Evolutionary conservation across 768 basidiomycete genomes (phyloP), one percentile per base, ranked within the genome.

Genomic region (Saitozyma sp.): DNA sequence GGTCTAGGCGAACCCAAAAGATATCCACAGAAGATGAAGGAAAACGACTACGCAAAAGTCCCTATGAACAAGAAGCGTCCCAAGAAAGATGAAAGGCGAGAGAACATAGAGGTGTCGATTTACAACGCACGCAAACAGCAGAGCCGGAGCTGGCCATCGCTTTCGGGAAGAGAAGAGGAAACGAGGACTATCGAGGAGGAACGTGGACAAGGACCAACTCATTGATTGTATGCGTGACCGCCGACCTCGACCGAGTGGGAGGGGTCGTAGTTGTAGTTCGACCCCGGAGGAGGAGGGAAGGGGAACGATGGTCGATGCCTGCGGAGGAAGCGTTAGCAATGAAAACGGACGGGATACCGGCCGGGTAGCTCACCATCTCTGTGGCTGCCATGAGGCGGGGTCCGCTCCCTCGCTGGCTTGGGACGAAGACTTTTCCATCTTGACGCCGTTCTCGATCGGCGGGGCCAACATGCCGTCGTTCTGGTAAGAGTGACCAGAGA

Each of bases 241-340:
- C 46, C 54, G 8, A 63, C 54, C 65, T 46, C 45, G 45, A 46
- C 45, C n/a, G 59, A 16, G n/a, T 60, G 64, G n/a, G 59, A 61
- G 3, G 66, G 71, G 37, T 65, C 64, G 43, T 61, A 68, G 48
- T 67, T 62, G 63, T 67, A 69, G 59, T 65, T 61, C 2, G 64
- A 51, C 10, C 64, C 67, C 17, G 70, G 62, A 39, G 70, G 67
- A 20, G 65, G 63, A 13, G 77, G 77, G 69, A 78, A 78, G 14
- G 77, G 77, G 74, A 78, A 78, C 6, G 73, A 75, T 1, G 77
- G 75, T 41, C 77, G 65, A 57, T 78, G 77, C 76, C 76, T 77
- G 50, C 13, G 8, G 16, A 8, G 50, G 53, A 52, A 52, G 61
- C 51, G 8, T 42, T 37, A 39, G 38, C 29, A 39, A 19, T n/a